A percentile compares a stretch with the other conserved stretches of the same genome.
phyloP scores from a whole-genome alignment of 2,329 filamentous ascomycete genomes.

The Fusarium dimerum region DNA sequence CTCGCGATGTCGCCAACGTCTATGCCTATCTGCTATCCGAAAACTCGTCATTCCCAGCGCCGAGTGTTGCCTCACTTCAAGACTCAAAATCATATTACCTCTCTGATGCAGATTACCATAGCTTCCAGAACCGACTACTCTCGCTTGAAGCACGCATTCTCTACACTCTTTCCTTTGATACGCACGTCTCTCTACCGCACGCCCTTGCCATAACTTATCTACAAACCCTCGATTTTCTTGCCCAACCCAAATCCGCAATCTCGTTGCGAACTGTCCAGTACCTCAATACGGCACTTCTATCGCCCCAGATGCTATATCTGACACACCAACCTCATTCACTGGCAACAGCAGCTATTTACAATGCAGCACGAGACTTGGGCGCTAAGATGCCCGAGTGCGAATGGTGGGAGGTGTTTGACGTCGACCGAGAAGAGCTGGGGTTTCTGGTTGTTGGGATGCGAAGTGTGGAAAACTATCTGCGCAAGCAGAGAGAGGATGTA shows the following conservation, averaged over 20 bases:
- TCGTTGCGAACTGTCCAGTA: constrained; percentile 70
- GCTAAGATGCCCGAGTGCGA: constrained; percentile 79
- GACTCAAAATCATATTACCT: constrained; percentile 65
- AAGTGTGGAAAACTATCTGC: constrained; percentile 73
- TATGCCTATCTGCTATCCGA: constrained; percentile 77
- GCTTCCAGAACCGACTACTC: constrained; percentile 65
- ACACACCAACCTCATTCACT: constrained; percentile 88
- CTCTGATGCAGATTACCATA: constrained; percentile 70
- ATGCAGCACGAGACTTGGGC: constrained; percentile 75
- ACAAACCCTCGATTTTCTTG: constrained; percentile 77
- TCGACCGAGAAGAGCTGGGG: constrained; percentile 89
- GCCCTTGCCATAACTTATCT: constrained; percentile 88
- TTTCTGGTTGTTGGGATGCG: constrained; percentile 86
- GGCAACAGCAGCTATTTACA: constrained; percentile 86
- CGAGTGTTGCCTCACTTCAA: constrained; percentile 32
- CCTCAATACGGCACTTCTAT: constrained; percentile 83
- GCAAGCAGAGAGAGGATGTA: constrained; percentile 58
- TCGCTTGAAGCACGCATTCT: constrained; percentile 78
- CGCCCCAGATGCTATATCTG: constrained; percentile 84
- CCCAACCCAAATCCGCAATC: constrained; percentile 49
- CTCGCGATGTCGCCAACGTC: constrained; percentile 80
- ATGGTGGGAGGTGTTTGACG: constrained; percentile 99
- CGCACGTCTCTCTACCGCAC: constrained; percentile 83
- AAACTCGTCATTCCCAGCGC: constrained; percentile 55
- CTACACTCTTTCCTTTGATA: constrained; percentile 75